These are phyloP conservation scores for Salvia sclarea DNA, from an alignment of 305 asterid species.

Conservation along the genomic window DNA sequence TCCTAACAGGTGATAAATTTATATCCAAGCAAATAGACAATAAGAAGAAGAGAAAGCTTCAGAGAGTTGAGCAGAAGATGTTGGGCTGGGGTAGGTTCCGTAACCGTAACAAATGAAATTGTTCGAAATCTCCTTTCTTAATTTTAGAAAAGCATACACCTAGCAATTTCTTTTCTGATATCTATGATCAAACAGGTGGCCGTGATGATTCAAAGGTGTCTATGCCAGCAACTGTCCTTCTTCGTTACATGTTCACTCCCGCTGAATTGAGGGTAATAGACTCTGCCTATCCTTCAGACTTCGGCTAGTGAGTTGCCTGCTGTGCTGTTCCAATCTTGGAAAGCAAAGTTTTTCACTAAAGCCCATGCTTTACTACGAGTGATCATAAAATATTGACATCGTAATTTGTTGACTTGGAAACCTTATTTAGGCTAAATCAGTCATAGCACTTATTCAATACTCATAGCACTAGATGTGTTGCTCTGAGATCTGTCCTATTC, in stretches of 20 bases:
- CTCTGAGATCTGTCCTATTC: not conserved
- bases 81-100: constrained; percentile 91
- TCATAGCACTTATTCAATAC: not conserved
- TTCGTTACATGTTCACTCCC: constrained; percentile 88
- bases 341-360: not conserved
- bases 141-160: constrained; percentile 3
- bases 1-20: constrained; percentile 69
- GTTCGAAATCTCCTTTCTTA: not conserved
- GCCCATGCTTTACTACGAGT: constrained; percentile 10
- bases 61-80: constrained; percentile 88
- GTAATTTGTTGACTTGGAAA: not conserved
- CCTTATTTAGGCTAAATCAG: not conserved
- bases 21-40: constrained; percentile 82
- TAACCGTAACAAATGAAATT: constrained; percentile 24
- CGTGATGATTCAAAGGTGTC: constrained; percentile 81
- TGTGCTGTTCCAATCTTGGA: not conserved
- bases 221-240: constrained; percentile 80
- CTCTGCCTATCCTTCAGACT: not conserved
- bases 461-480: not conserved
- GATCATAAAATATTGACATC: constrained; percentile 10
- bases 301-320: not conserved
- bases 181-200: constrained; percentile 61
- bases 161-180: constrained; percentile 3
- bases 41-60: constrained; percentile 81
- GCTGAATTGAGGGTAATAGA: constrained; percentile 79